Percentiles rank a stretch among this genome's conserved stretches.
Evolutionary conservation across 495 filamentous ascomycete genomes (phyloP).

Genomic region (Aspergillus affinis): DNA sequence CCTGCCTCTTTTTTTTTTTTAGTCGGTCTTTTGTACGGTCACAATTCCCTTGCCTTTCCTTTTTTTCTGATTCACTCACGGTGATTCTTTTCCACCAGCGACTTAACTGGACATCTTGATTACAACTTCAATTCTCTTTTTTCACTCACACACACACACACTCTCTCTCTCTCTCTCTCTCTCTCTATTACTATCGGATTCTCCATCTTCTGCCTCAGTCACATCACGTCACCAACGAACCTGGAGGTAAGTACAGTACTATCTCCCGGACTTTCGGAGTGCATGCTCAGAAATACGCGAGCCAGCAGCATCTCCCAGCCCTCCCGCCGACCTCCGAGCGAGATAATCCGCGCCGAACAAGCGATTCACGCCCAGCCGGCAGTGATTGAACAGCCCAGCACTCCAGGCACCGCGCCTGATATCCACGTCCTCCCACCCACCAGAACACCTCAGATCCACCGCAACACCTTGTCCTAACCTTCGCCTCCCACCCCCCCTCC

Average conservation of each 20-base stretch:
- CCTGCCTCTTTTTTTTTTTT: constrained; percentile 4
- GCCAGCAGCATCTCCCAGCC: constrained; percentile 40
- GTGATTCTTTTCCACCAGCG: neutral
- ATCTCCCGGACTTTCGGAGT: neutral
- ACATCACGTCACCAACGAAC: too few species aligned
- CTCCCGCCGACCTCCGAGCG: constrained; percentile 28
- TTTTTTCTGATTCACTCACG: constrained; percentile 10
- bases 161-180: too few species aligned
- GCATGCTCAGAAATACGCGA: constrained; percentile 47
- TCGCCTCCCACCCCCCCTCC: constrained; percentile 31
- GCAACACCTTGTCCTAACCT: constrained; percentile 27
- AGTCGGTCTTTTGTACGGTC: neutral
- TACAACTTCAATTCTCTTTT: neutral
- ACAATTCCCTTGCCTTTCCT: constrained; percentile 6
- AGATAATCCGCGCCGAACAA: constrained; percentile 49
- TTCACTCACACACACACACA: too few species aligned
- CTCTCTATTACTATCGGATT: too few species aligned
- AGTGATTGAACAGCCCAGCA: constrained; percentile 27
- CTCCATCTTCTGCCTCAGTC: neutral
- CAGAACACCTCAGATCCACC: constrained; percentile 27
- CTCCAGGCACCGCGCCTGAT: constrained; percentile 31
- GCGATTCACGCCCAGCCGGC: constrained; percentile 41
- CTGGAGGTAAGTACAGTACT: constrained; percentile 11
- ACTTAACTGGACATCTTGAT: neutral
- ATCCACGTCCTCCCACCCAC: constrained; percentile 23